Evolutionary conservation across 1,284 basidiomycete genomes (phyloP).

Genomic region (Sphagnurus paluster): DNA sequence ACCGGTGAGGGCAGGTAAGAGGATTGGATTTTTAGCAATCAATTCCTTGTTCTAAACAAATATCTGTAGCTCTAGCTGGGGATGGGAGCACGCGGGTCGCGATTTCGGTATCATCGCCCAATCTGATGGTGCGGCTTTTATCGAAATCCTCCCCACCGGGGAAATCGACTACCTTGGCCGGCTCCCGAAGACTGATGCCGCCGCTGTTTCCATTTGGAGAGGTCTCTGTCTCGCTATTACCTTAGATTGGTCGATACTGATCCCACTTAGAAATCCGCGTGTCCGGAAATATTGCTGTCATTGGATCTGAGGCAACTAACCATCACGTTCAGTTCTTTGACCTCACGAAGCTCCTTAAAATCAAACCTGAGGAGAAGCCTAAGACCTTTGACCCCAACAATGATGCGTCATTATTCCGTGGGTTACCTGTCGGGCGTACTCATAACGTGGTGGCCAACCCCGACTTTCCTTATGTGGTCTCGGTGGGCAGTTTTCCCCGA

Average conservation of each 20-base stretch:
- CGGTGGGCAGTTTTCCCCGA: constrained; percentile 18
- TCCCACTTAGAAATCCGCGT: constrained; percentile 18
- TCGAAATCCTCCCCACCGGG: constrained; percentile 20
- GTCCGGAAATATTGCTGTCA: constrained; percentile 18
- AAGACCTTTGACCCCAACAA: constrained; percentile 17
- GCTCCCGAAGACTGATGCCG: constrained; percentile 19
- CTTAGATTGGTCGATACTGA: neutral
- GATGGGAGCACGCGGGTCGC: constrained; percentile 19
- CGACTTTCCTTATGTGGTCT: constrained; percentile 15
- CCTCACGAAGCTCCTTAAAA: constrained; percentile 19
- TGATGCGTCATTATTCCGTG: constrained; percentile 10
- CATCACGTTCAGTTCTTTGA: constrained; percentile 25
- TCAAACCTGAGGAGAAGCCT: constrained; percentile 9
- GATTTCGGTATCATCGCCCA: constrained; percentile 20
- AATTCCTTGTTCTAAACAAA: neutral
- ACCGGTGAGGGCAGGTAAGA: constrained; percentile 7
- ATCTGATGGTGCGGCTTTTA: constrained; percentile 23
- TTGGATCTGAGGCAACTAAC: constrained; percentile 24
- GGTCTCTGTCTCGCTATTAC: constrained; percentile 1
- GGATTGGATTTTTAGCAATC: neutral
- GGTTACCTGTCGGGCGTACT: constrained; percentile 20
- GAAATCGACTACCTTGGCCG: constrained; percentile 24
- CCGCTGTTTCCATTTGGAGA: constrained; percentile 17
- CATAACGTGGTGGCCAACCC: constrained; percentile 22
- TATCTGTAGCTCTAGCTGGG: constrained; percentile 14